A percentile compares a stretch with the other conserved stretches of the same genome.
phyloP scores from a whole-genome alignment of 2,329 filamentous ascomycete genomes.

The Xylaria sp. region DNA sequence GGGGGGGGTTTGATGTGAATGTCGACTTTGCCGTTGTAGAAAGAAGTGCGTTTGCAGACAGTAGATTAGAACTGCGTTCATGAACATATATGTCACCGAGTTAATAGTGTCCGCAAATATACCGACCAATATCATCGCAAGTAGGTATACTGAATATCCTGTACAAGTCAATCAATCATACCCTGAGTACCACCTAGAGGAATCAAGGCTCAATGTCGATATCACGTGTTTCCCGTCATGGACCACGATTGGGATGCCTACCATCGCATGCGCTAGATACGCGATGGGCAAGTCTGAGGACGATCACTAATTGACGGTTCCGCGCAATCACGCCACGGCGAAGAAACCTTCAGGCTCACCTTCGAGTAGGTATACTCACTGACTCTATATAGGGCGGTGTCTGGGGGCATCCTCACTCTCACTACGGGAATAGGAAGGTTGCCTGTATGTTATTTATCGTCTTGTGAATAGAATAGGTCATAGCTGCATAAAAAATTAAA shows the following conservation, averaged over 20 bases:
- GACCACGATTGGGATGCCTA: conserved; percentile 1
- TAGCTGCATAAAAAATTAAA: too few relatives aligned
- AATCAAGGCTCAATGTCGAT: conserved; percentile 4
- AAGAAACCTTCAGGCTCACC: too few relatives aligned
- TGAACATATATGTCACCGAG: background rate
- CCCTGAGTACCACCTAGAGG: background rate
- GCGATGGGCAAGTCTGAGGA: conserved; percentile 24
- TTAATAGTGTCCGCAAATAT: background rate
- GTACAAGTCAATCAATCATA: background rate
- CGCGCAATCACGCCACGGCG: conserved; percentile 31
- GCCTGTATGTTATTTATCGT: background rate
- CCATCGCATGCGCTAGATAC: conserved; percentile 9
- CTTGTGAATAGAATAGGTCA: too few relatives aligned
- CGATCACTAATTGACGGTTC: conserved; percentile 24
- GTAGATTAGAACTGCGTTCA: background rate
- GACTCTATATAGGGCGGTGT: background rate
- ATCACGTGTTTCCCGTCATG: conserved; percentile 17
- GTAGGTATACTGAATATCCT: background rate
- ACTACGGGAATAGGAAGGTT: too few relatives aligned
- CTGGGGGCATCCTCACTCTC: conserved; percentile 3
- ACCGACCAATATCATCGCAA: background rate
- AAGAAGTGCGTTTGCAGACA: background rate
- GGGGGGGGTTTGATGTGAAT: background rate
- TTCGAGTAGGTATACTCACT: background rate
- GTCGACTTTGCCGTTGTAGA: background rate